A percentile compares a stretch with the other conserved stretches of the same genome.
Conservation (phyloP, 345 rosid species). For the Viola odorata region DNA sequence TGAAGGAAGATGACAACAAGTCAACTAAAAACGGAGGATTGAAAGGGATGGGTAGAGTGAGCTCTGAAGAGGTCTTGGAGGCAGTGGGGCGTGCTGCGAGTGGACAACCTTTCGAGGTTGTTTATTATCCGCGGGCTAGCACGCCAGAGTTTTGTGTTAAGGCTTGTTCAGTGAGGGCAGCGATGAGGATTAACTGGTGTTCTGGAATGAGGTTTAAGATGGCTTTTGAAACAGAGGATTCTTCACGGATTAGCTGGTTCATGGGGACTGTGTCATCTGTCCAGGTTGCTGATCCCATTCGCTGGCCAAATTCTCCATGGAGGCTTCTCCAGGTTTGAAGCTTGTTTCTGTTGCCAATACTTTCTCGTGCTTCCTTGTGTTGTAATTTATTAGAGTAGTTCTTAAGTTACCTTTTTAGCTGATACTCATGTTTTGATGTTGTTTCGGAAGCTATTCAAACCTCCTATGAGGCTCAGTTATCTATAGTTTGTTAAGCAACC, state of each 20-base stretch:
- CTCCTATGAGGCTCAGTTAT: too few relatives aligned
- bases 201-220: constrained; percentile 29
- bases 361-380: neutral
- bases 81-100: constrained; percentile 18
- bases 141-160: constrained; percentile 26
- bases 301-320: constrained; percentile 97
- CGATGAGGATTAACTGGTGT: constrained; percentile 25
- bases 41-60: constrained; percentile 15
- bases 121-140: constrained; percentile 23
- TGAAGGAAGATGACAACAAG: constrained; percentile 19
- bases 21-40: constrained; percentile 7
- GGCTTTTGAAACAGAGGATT: constrained; percentile 29
- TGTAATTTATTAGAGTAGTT: neutral
- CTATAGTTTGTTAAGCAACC: too few relatives aligned
- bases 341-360: neutral
- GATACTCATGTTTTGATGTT: too few relatives aligned
- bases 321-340: constrained; percentile 68
- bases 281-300: constrained; percentile 61
- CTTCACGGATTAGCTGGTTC: constrained; percentile 27
- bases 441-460: neutral
- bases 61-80: constrained; percentile 22
- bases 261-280: constrained; percentile 25
- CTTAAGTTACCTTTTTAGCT: too few relatives aligned
- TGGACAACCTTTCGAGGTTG: constrained; percentile 21
- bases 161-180: constrained; percentile 16